Percentiles rank a stretch among this genome's conserved stretches.
These are phyloP conservation scores for Sphaerulina musiva DNA, from an alignment of 2,329 filamentous ascomycete genomes.

Conservation along the genomic window DNA sequence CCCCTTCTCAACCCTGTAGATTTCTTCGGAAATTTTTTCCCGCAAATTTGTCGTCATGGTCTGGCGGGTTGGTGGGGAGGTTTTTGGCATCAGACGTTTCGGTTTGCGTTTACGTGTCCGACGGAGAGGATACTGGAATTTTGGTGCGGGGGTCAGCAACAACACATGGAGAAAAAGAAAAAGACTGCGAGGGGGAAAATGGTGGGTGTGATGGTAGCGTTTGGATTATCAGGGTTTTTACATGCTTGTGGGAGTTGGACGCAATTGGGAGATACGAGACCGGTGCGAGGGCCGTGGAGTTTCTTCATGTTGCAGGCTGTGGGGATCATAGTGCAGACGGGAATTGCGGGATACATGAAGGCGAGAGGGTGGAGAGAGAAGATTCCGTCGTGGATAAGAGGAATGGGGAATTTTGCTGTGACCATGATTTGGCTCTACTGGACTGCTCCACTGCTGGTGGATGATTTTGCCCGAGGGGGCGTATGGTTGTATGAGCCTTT, in stretches of 20 bases:
- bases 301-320: slow-evolving; percentile 69
- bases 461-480: slow-evolving; percentile 69
- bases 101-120: slow-evolving; percentile 62
- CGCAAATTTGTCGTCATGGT: slow-evolving; percentile 53
- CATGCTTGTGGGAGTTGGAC: slow-evolving; percentile 67
- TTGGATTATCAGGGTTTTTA: slow-evolving; percentile 59
- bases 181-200: too few species aligned
- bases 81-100: slow-evolving; percentile 90
- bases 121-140: slow-evolving; percentile 41
- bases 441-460: slow-evolving; percentile 59
- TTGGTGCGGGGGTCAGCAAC: too few species aligned
- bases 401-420: slow-evolving; percentile 55
- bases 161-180: too few species aligned
- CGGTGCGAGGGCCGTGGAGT: slow-evolving; percentile 46
- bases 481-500: slow-evolving; percentile 77
- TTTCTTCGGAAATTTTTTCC: slow-evolving; percentile 47
- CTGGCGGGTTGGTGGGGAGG: slow-evolving; percentile 75
- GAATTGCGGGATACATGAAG: slow-evolving; percentile 32
- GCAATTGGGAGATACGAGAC: slow-evolving; percentile 53
- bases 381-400: slow-evolving; percentile 45
- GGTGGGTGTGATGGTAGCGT: slow-evolving; percentile 49
- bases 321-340: slow-evolving; percentile 57
- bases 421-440: slow-evolving; percentile 60
- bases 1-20: slow-evolving; percentile 55
- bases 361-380: slow-evolving; percentile 28